phyloP scores from a whole-genome alignment of 202 grass and related monocot genomes.

The Carex arenaria region DNA sequence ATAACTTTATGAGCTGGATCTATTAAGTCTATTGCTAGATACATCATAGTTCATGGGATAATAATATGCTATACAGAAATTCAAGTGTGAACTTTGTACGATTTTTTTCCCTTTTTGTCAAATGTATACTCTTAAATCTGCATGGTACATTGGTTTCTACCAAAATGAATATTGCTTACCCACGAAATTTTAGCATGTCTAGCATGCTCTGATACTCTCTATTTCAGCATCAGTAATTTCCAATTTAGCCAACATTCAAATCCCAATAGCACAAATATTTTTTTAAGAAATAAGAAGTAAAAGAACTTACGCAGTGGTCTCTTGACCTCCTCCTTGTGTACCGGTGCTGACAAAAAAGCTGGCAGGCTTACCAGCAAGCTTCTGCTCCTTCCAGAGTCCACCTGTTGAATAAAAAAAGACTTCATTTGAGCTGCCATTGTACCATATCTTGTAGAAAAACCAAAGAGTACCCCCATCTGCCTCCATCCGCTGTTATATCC shows the following conservation, averaged over 20 bases:
- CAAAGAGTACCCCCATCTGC: constrained; percentile 85
- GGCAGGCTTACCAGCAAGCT: constrained; percentile 76
- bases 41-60: too few relatives aligned
- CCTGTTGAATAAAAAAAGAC: constrained; percentile 87
- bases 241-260: neutral
- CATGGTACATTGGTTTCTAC: too few relatives aligned
- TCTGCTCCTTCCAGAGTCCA: constrained; percentile 66
- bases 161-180: too few relatives aligned
- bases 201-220: too few relatives aligned
- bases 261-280: neutral
- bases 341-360: constrained; percentile 96
- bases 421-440: constrained; percentile 97
- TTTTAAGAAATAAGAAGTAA: constrained; percentile 1
- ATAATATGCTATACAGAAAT: too few relatives aligned
- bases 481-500: constrained; percentile 37
- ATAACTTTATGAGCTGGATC: too few relatives aligned
- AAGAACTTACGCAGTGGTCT: constrained; percentile 84
- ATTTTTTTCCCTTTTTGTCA: too few relatives aligned
- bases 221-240: neutral
- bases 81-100: too few relatives aligned
- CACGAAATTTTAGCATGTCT: too few relatives aligned
- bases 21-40: too few relatives aligned
- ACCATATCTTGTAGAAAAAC: constrained; percentile 86
- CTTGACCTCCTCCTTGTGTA: constrained; percentile 91
- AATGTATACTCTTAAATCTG: too few relatives aligned